Base-by-base conservation (phyloP, 2,329 filamentous ascomycete genomes). In the Fusarium tupiense region DNA sequence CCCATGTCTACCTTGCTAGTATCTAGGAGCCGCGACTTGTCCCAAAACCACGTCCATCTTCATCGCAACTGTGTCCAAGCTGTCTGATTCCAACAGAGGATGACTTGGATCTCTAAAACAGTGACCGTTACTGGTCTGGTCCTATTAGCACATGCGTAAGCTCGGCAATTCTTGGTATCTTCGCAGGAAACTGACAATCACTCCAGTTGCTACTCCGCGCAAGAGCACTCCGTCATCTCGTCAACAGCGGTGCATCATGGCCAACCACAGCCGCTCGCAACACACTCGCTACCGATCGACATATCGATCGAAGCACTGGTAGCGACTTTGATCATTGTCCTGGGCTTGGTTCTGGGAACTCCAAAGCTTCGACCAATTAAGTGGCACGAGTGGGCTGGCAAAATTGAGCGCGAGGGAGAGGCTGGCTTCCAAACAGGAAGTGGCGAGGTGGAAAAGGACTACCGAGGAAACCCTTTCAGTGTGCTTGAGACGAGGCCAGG, bases 141-240 rank as follows among this genome's bases (percentile, higher is more conserved):
- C 63, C 88, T 98, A 74, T 88, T 98, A 24, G 90, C 91, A 52
- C 96, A 98, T 84, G 94, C 95, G 96, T 98, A 91, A 83, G 93
- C 56, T 35, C 44, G 26, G 33, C 20, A 10, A 40, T 33, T 61
- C 41, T 69, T 65, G 41, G 54, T 38, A 43, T 41, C 46, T 19
- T 35, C 40, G 37, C 49, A 43, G 52, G 44, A 37, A 57, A 46
- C 68, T 79, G 61, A 80, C 71, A 53, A 31, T 67, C 54, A 60
- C 43, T 40, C 33, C 81, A 99, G 96, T 73, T 97, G 95, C 85
- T 99, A 98, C 85, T 99, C 96, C 59, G 95, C 95, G 53, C 93
- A 98, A 83, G 96, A 99, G 85, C 94, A 98, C 85, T 93, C 94
- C 12, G 88, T 91, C 29, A 89, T 97, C 57, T 90, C 91, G 76